Base-by-base conservation (phyloP, 805 yeast genomes). In the Teunomyces tritomae region DNA sequence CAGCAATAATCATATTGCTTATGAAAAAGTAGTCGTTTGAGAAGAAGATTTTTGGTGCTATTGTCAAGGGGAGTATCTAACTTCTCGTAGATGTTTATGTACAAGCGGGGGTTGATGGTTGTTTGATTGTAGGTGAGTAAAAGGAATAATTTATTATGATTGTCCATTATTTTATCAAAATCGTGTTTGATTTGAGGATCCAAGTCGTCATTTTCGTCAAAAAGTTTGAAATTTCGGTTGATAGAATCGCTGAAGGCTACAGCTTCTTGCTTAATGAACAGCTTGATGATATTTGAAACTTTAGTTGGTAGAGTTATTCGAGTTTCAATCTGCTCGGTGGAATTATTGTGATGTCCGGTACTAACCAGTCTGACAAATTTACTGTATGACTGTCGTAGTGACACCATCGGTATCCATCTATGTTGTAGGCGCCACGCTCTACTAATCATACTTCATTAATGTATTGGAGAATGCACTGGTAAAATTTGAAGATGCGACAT, bases 91-190 rank as follows among this genome's bases (percentile, higher is more conserved):
- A 56, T 55, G 28, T 59, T 48, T 8, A 60, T 35, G 44, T 70
- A 62, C 24, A 62, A 49, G 16, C 55, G 47, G 8, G 73, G 70
- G 30, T 61, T 61, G 8, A 72, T 59, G n/a, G 57, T 47, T 16
- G 59, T 49, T 1, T 76, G 74, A 43, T 63, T 64, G 50, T 60
- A 64, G 2, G 67, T 57, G 32, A 70, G 56, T 26, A 68, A 49
- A n/a, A 61, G 49, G 20, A 57, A 52, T 16, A 72, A 54, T 46
- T 61, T 60, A 45, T 65, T 66, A 48, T 63, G 57, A 39, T 51
- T 54, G 48, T 70, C 76, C 9, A 67, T 43, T 29, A 60, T 53
- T 20, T 45, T 53, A n/a, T 50, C 49, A 24, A 71, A 44, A 30
- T 59, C 61, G 14, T 35, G 29, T 32, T 33, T 34, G 8, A 64